phyloP scores from a whole-genome alignment of 2,329 filamentous ascomycete genomes.

The Cadophora sp. region DNA sequence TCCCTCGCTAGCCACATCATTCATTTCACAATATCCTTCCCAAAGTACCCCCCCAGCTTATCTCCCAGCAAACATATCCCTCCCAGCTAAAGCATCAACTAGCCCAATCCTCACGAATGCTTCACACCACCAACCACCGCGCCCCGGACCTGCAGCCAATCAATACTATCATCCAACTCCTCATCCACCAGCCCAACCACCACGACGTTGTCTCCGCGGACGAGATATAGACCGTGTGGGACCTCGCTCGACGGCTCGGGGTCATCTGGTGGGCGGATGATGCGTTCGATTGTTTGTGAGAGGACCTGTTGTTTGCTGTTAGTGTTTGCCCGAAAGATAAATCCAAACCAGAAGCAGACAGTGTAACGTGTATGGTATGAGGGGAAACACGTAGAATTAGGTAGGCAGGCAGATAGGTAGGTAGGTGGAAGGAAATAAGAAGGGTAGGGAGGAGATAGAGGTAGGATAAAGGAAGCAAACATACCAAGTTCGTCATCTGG shows the following conservation, averaged over 20 bases:
- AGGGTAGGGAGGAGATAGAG: background rate
- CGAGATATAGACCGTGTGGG: slow-evolving; percentile 86
- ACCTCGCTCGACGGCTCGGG: slow-evolving; percentile 81
- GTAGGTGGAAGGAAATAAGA: no score
- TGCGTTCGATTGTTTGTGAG: slow-evolving; percentile 81
- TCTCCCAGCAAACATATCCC: background rate
- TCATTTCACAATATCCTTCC: background rate
- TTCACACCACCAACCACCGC: slow-evolving; percentile 85
- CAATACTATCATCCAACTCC: slow-evolving; percentile 84
- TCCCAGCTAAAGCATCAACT: background rate
- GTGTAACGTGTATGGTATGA: background rate
- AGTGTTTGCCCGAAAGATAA: slow-evolving; percentile 1
- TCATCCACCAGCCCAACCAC: slow-evolving; percentile 91
- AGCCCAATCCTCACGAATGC: slow-evolving; percentile 57
- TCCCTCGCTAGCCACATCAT: background rate
- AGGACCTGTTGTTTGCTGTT: slow-evolving; percentile 67
- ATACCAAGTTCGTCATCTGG: slow-evolving; percentile 85
- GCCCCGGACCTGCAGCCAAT: slow-evolving; percentile 91
- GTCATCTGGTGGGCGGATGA: slow-evolving; percentile 87
- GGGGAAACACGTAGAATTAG: background rate
- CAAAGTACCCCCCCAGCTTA: background rate
- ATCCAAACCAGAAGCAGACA: background rate
- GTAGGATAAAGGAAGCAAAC: slow-evolving; percentile 30
- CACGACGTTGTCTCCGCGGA: slow-evolving; percentile 93
- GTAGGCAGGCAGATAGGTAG: no score